Evolutionary conservation across 2,329 filamentous ascomycete genomes (phyloP).

Genomic region (Grosmannia serpens): DNA sequence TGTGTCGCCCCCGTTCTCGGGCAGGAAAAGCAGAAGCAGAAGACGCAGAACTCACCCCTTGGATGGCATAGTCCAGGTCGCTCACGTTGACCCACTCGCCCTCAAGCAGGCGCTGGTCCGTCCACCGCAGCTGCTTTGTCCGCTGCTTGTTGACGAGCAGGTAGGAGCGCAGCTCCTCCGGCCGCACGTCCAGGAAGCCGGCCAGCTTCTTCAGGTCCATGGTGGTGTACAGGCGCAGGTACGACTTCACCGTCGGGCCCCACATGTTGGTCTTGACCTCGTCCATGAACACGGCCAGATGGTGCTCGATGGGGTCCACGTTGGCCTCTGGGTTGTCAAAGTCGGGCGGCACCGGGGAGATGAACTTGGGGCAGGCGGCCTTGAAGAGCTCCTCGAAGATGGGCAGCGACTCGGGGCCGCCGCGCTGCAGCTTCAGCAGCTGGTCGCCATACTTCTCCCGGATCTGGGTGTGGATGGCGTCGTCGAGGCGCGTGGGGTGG

Average conservation of each 20-base stretch:
- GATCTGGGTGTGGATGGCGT: slow-evolving; percentile 96
- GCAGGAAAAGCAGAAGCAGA: not conserved
- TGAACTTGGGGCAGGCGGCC: slow-evolving; percentile 97
- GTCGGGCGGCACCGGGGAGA: slow-evolving; percentile 90
- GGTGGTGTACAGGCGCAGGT: slow-evolving; percentile 97
- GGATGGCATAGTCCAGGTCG: slow-evolving; percentile 93
- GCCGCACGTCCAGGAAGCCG: slow-evolving; percentile 90
- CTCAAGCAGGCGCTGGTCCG: slow-evolving; percentile 78
- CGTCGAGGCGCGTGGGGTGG: slow-evolving; percentile 91
- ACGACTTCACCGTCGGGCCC: slow-evolving; percentile 95
- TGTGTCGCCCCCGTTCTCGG: not conserved
- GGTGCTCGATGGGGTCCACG: slow-evolving; percentile 94
- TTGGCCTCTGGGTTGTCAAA: slow-evolving; percentile 96
- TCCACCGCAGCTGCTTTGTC: slow-evolving; percentile 91
- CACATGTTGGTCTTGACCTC: slow-evolving; percentile 99
- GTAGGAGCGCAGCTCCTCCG: slow-evolving; percentile 91
- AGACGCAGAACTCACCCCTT: slow-evolving; percentile 65
- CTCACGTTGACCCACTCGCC: slow-evolving; percentile 88
- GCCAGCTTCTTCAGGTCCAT: slow-evolving; percentile 99
- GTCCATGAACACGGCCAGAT: slow-evolving; percentile 96
- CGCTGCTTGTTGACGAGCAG: slow-evolving; percentile 97
- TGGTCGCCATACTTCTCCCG: slow-evolving; percentile 99
- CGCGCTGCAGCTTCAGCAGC: slow-evolving; percentile 90
- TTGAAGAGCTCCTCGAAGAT: slow-evolving; percentile 98
- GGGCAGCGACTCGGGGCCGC: slow-evolving; percentile 86